phyloP scores from a whole-genome alignment of 2,329 filamentous ascomycete genomes.

The Tolypocladium sp. region DNA sequence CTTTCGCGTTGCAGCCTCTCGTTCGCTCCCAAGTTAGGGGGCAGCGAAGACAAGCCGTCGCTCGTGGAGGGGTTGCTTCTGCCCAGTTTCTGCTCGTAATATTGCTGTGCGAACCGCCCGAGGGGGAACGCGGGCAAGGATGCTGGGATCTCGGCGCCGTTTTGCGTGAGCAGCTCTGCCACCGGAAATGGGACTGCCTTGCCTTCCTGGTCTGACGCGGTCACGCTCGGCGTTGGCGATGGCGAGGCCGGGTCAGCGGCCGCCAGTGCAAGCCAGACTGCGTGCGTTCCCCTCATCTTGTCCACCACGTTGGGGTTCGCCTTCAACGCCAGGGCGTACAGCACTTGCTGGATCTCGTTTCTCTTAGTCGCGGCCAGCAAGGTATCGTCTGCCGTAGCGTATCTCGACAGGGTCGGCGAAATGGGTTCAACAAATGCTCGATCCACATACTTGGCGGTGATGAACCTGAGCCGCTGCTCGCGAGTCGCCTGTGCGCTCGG shows the following conservation, averaged over 20 bases:
- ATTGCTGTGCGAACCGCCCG: constrained; percentile 69
- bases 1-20: constrained; percentile 52
- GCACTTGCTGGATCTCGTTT: constrained; percentile 88
- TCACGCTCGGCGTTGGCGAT: constrained; percentile 34
- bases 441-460: constrained; percentile 90
- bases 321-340: constrained; percentile 78
- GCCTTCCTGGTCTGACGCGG: constrained; percentile 33
- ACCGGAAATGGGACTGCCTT: constrained; percentile 69
- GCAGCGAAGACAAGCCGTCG: constrained; percentile 56
- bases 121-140: constrained; percentile 74
- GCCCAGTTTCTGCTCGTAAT: constrained; percentile 69
- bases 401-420: constrained; percentile 65
- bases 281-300: constrained; percentile 78
- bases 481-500: constrained; percentile 69
- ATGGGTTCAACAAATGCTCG: constrained; percentile 71
- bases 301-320: constrained; percentile 84
- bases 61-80: constrained; percentile 32
- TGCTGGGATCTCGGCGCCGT: constrained; percentile 79
- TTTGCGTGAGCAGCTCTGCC: constrained; percentile 85
- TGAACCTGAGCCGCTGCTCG: constrained; percentile 88
- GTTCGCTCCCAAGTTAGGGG: constrained; percentile 30
- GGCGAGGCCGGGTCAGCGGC: constrained; percentile 86
- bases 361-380: constrained; percentile 89
- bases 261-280: constrained; percentile 82
- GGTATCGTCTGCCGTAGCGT: constrained; percentile 74